Conservation (phyloP, 2,329 filamentous ascomycete species). For the Beauveria sp. region DNA sequence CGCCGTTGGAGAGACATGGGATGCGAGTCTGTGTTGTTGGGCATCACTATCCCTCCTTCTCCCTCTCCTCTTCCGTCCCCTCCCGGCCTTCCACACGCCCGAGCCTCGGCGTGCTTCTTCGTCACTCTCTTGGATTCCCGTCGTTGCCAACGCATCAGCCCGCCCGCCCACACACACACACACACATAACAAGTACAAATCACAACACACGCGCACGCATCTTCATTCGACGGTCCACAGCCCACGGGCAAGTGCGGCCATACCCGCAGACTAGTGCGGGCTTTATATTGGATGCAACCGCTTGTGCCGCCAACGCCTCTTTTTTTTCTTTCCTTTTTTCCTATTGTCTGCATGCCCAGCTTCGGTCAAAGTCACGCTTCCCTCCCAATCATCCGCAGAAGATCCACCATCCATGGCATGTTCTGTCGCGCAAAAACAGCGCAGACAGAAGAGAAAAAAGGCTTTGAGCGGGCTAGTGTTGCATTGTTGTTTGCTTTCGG, state of each 20-base stretch:
- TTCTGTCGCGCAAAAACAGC: neutral
- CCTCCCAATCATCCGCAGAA: neutral
- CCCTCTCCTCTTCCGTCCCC: neutral
- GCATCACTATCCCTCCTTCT: neutral
- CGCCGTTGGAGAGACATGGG: neutral
- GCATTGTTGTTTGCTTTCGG: neutral
- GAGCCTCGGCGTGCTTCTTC: neutral
- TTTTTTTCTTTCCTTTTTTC: too few species aligned
- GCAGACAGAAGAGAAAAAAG: neutral
- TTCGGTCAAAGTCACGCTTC: constrained; percentile 1
- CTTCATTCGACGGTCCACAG: constrained; percentile 1
- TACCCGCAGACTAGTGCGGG: constrained; percentile 8
- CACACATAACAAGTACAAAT: neutral
- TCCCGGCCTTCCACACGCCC: neutral
- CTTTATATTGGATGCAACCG: constrained; percentile 4
- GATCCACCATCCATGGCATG: neutral
- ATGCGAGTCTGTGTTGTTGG: neutral
- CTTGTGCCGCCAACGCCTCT: constrained; percentile 1
- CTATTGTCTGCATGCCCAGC: neutral
- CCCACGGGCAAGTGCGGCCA: neutral
- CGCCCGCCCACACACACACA: neutral
- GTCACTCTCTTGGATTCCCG: neutral
- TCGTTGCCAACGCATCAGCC: neutral
- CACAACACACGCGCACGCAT: neutral
- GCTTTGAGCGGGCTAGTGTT: neutral